Base-by-base conservation (phyloP, 495 filamentous ascomycete species). In the Ramalina intermedia region DNA sequence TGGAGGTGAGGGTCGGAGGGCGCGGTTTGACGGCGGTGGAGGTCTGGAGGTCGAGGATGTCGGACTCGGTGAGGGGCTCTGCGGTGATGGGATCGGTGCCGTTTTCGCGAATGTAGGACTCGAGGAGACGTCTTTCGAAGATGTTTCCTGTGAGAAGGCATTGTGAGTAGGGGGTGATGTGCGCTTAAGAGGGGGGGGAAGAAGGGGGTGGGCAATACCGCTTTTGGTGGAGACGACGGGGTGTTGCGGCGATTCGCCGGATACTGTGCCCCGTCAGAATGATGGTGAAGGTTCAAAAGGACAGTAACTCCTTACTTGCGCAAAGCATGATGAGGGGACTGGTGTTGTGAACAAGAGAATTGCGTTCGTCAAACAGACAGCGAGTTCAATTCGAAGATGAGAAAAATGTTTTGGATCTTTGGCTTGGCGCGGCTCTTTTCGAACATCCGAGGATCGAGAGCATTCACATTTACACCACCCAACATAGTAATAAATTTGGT, bases 161-260 rank as follows among this genome's bases (percentile, higher is more conserved):
- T 67, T 56, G 46, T 51, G 44, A 47, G 16, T 37, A 37, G 21
- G 38, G 16, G 46, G 47, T 40, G 26, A 42, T 37, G 48, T 14
- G 39, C 49, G 49, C 41, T 23, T 45, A 56, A 72, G 80, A 33
- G 12, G 0, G 12, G 12, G 29, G 29, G 7, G 18, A 20, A 20
- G 18, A 20, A 20, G 18, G 29, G 29, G 29, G 8, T 33, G 8
- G 8, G 7, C 29, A 33, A 49, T 77, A 87, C 88, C 90, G 62
- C 85, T 90, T 72, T 94, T 94, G 60, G 80, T 76, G 60, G 93
- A 96, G 57, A 87, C 85, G 51, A 98, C 93, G 46, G 91, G 93
- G 67, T 83, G 80, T 68, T 94, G 83, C 43, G 91, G 93, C 66
- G 87, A 82, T 78, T 96, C 93, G 68, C 91, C 91, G 41, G 91